These are phyloP conservation scores for Mortierella sp. DNA, from an alignment of 371 early-diverging fungal species.

Conservation along the genomic window DNA sequence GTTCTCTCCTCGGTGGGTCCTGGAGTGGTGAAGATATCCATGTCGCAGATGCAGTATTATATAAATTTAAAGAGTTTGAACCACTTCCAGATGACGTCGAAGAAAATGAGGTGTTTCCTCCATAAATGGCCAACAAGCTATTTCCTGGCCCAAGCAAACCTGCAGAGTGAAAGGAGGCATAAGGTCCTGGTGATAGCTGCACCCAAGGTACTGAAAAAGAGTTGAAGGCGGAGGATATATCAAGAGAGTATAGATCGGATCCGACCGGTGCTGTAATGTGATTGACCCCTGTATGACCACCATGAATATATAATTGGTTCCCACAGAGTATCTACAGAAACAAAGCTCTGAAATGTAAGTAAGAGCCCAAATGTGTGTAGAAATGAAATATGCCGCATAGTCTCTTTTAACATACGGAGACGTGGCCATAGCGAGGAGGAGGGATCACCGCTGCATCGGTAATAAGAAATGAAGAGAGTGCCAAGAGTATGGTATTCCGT, in stretches of 20 bases:
- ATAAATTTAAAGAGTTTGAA: conserved; percentile 35
- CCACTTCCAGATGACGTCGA: conserved; percentile 8
- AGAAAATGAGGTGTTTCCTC: conserved; percentile 51
- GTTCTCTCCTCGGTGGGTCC: conserved; percentile 47
- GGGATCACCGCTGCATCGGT: conserved; percentile 30
- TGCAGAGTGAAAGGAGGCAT: conserved; percentile 41
- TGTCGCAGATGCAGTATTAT: conserved; percentile 28
- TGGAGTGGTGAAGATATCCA: conserved; percentile 37
- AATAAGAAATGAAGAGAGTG: background rate
- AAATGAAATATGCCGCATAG: background rate
- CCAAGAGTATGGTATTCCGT: conserved; percentile 1
- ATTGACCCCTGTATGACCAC: conserved; percentile 54
- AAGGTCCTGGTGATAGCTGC: conserved; percentile 49
- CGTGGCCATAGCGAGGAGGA: conserved; percentile 52
- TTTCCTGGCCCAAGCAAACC: conserved; percentile 34
- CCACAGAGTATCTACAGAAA: conserved; percentile 36
- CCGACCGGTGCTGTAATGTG: conserved; percentile 45
- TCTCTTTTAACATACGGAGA: conserved; percentile 28
- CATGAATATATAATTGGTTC: conserved; percentile 43
- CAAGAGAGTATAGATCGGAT: conserved; percentile 47
- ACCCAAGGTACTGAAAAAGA: conserved; percentile 47
- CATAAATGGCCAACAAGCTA: conserved; percentile 36
- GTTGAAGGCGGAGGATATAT: conserved; percentile 44
- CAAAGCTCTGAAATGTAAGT: background rate
- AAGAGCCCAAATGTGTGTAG: background rate